Evolutionary conservation across 495 filamentous ascomycete species (phyloP).

Genomic region (Neurospora sp.): DNA sequence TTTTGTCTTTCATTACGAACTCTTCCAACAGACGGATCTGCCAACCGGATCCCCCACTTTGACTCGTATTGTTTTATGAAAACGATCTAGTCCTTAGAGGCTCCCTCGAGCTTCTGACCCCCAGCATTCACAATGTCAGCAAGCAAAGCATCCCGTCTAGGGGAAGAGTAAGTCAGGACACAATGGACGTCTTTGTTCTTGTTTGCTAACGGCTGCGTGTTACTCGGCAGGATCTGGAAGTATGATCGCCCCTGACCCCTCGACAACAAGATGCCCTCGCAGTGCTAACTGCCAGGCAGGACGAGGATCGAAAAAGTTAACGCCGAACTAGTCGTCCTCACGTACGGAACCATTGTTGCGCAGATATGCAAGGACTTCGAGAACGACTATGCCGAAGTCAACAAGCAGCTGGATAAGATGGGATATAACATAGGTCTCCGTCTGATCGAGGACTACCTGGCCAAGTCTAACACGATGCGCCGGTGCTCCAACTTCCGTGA

Average conservation of each 20-base stretch:
- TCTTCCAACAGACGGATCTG: not conserved
- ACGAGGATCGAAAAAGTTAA: constrained; percentile 64
- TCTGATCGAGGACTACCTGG: constrained; percentile 94
- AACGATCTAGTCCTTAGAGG: not conserved
- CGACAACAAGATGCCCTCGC: not conserved
- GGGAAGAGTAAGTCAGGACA: constrained; percentile 76
- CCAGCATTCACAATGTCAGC: constrained; percentile 51
- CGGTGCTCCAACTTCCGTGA: constrained; percentile 88
- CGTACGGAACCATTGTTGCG: constrained; percentile 94
- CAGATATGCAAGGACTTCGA: constrained; percentile 95
- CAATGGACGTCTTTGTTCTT: not conserved
- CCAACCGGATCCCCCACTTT: not conserved
- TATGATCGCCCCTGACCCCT: constrained; percentile 39
- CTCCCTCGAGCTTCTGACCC: not conserved
- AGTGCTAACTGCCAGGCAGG: constrained; percentile 24
- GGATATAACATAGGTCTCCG: constrained; percentile 96
- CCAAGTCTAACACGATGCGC: constrained; percentile 74
- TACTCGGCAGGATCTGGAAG: constrained; percentile 79
- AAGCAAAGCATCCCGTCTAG: constrained; percentile 81
- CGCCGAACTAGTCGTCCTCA: constrained; percentile 91
- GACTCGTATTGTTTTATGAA: not conserved
- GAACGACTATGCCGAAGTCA: constrained; percentile 84
- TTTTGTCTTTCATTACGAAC: not conserved
- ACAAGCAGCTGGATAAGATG: constrained; percentile 97
- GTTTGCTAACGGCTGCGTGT: not conserved